Base-by-base conservation (phyloP, 2,329 filamentous ascomycete species). In the Chalaropsis ovoidea region DNA sequence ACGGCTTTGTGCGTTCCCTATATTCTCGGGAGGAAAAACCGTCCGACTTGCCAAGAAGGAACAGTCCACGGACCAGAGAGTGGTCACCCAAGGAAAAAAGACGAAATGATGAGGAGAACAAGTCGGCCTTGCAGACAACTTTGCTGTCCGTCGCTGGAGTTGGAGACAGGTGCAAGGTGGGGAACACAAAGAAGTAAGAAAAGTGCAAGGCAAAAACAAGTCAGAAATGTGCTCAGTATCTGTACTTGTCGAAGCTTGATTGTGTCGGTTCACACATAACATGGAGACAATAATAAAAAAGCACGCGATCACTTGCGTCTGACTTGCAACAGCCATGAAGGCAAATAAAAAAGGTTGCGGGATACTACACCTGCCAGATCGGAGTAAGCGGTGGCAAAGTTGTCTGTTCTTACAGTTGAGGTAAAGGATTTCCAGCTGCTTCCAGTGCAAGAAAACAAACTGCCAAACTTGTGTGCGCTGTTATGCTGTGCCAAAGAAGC, bases 371-470 rank as follows among this genome's bases (percentile, higher is more conserved):
- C 22, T 52, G 47, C 47, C 47, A 52, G 47, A 27, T 27, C 47
- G 47, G 47, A 52, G 47, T 52, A 52, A 52, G 47, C 47, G 47
- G 22, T 52, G 47, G 47, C 47, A 27, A 52, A 52, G 24, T 24
- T 27, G 22, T 17, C 27, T 24, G 47, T 52, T 52, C 47, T 52
- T 27, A 52, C 54, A 35, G 54, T 39, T 39, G 27, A 58, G n/a
- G 31, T 19, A 17, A 19, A 58, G 54, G 54, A 58, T 58, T 58
- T 58, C 54, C 54, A 58, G 54, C 54, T 58, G 54, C 17, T 58
- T 13, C 24, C 39, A 11, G 27, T 39, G n/a, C 7, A 35, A 58
- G 54, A 17, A 11, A 58, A 10, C 27, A 58, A 58, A 58, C 27
- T 39, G 31, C 15, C 15, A 35, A 39, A 58, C 43, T n/a, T 8